Base-by-base conservation (phyloP, 805 yeast species). In the Barnettozyma salicaria region DNA sequence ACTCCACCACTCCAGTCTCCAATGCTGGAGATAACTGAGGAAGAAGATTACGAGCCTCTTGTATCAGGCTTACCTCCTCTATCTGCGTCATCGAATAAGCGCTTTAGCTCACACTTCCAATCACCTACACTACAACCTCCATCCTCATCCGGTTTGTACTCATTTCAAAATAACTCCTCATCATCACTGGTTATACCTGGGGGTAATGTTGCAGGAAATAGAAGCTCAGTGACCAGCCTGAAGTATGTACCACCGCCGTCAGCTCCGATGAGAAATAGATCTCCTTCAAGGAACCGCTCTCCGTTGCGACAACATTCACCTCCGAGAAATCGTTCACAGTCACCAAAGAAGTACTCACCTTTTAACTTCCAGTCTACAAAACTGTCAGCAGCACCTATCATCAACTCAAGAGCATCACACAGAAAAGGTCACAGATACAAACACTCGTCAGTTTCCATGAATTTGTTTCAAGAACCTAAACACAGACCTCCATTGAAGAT, bases 381-480 rank as follows among this genome's bases (percentile, higher is more conserved):
- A 43, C 48, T 62, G 38, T 57, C 42, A 8, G 56, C 36, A 19
- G 55, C 38, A 35, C 49, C 55, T 9, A 42, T 64, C 10, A 71
- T 64, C 23, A 53, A 55, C 35, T 51, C 57, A n/a, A 55, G 65
- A 51, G 75, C 87, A 1, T 78, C 83, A 0, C 85, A 78, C 50
- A 78, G 98, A 67, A 78, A 89, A 49, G 98, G 98, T 6, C 98
- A 90, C 60, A 74, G 90, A 49, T 90, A 90, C 57, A 90, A 90
- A 57, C 97, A 90, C 59, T 88, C 97, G 3, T 88, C 96, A 7
- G 96, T 90, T 6, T 87, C 96, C 5, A 83, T 90, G 92, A 89
- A 90, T 58, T 72, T 90, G 56, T 90, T 92, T 57, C 96, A 86
- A 59, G 97, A 90, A 53, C 96, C 97, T 1, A 82, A 88, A 12